Conservation (phyloP, 805 yeast genomes). For the Nakazawaea populi region DNA sequence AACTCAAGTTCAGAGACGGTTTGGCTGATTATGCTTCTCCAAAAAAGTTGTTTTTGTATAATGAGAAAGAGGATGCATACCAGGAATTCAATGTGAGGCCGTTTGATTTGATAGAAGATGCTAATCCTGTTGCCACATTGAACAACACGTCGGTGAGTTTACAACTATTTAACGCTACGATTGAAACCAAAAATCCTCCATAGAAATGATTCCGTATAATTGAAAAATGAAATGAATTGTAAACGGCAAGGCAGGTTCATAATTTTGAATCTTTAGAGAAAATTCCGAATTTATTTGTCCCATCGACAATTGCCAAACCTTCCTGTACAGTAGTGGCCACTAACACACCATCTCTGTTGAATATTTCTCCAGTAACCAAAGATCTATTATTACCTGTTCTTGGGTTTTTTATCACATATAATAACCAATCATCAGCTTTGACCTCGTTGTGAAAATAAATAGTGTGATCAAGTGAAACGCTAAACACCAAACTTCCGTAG, state of each 20-base stretch:
- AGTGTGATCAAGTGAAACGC: conserved; percentile 61
- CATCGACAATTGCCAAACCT: conserved; percentile 32
- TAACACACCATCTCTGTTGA: conserved; percentile 39
- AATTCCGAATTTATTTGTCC: background rate
- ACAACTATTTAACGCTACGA: conserved; percentile 46
- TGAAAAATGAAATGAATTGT: too few species aligned
- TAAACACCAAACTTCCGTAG: conserved; percentile 39
- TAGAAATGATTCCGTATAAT: conserved; percentile 1
- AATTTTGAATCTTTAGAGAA: background rate
- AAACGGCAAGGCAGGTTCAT: background rate
- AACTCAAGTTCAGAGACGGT: conserved; percentile 11
- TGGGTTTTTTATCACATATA: conserved; percentile 40
- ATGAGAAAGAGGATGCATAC: conserved; percentile 22
- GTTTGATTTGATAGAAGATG: conserved; percentile 56
- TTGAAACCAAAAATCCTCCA: conserved; percentile 40
- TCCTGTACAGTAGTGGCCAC: conserved; percentile 63
- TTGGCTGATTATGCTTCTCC: conserved; percentile 1
- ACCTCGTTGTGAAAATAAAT: conserved; percentile 58
- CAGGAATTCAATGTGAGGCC: conserved; percentile 36
- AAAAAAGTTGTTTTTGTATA: conserved; percentile 16
- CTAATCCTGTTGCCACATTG: conserved; percentile 36
- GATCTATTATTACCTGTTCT: conserved; percentile 48
- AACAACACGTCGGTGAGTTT: conserved; percentile 53
- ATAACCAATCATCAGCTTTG: conserved; percentile 44
- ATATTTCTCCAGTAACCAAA: conserved; percentile 54